Conservation (phyloP, 176 grass and related monocot genomes). For the Aegilops tauschii region DNA sequence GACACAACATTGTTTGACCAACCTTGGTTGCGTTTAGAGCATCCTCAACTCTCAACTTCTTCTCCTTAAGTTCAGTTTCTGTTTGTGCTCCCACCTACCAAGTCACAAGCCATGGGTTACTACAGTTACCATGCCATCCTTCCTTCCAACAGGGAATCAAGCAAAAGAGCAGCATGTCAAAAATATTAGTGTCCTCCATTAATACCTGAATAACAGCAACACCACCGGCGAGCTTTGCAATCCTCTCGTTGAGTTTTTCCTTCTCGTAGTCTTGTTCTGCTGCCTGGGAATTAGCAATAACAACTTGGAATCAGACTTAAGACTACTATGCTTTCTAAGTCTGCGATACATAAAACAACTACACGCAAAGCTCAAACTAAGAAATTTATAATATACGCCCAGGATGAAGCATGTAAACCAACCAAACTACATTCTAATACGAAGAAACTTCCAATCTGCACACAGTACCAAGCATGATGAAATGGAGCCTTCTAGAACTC, state of each 20-base stretch:
- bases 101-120: slow-evolving; percentile 23
- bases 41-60: slow-evolving; percentile 99
- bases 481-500: neutral
- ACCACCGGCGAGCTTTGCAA: slow-evolving; percentile 96
- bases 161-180: neutral
- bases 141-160: neutral
- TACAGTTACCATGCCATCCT: neutral
- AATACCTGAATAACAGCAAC: slow-evolving; percentile 99
- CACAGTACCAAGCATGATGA: neutral
- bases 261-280: slow-evolving; percentile 97
- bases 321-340: neutral
- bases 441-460: neutral
- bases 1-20: neutral
- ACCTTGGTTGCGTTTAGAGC: slow-evolving; percentile 98
- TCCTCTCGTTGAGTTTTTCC: slow-evolving; percentile 98
- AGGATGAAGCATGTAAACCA: neutral
- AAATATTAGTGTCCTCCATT: neutral
- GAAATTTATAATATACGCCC: neutral
- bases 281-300: slow-evolving; percentile 43
- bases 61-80: slow-evolving; percentile 96
- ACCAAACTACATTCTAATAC: neutral
- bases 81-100: slow-evolving; percentile 96
- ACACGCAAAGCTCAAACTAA: neutral
- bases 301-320: neutral
- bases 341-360: neutral